Evolutionary conservation across 495 filamentous ascomycete species (phyloP), one percentile per base, ranked within the genome.

Genomic region (Xylaria sp.): DNA sequence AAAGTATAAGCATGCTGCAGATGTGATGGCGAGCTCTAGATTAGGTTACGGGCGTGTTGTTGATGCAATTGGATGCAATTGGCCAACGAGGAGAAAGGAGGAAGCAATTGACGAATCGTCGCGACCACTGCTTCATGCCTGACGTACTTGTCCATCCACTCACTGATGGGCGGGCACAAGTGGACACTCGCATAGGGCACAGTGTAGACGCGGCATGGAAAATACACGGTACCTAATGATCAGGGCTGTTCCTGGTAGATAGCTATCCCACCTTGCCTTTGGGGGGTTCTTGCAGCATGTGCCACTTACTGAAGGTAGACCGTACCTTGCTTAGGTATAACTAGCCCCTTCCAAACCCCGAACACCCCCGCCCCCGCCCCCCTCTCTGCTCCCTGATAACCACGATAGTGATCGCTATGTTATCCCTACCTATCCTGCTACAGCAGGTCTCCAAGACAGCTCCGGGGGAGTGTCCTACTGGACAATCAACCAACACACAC

Each of bases 21-120:
- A 24, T 63, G 68, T 55, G 67, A 46, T 59, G 41, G 40, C 31
- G 67, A 52, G 43, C 41, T 58, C 31, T 40, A 46, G 19, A 61
- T 48, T 61, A 24, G 53, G 43, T 31, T 5, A n/a, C 14, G n/a
- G 55, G 43, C n/a, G n/a, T n/a, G n/a, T n/a, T n/a, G n/a, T n/a
- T 26, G 64, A n/a, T 29, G 46, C 57, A 43, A n/a, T n/a, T 33
- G 12, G 9, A 31, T 21, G 14, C 50, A 37, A 62, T 46, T 62
- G 67, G 29, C 52, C 44, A 46, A 61, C 43, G 26, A 33, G 67
- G 33, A 17, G 43, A 3, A 0, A 35, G 9, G 55, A 48, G 8
- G 57, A 50, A 35, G 67, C 33, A 29, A 68, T 58, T 67, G 64
- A 35, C 64, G 48, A 67, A 67, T 55, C n/a, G 50, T 67, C 44